A percentile compares a stretch with the other conserved stretches of the same genome.
phyloP scores from a whole-genome alignment of 139 green algal genomes.

The Raphidocelis subcapitata region DNA sequence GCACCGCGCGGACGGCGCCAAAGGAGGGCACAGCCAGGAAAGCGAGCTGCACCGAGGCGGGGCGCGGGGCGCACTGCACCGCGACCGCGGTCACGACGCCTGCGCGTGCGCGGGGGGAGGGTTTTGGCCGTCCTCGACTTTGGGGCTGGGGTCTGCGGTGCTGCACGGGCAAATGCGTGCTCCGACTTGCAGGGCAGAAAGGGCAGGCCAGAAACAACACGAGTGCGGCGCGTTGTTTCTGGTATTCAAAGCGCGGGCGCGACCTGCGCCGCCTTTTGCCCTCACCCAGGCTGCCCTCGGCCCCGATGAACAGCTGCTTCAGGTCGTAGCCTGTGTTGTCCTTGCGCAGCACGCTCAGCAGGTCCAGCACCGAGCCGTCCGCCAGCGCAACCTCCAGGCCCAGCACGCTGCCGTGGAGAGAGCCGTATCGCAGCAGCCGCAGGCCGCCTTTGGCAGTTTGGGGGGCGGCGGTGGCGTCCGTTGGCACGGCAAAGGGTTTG shows the following conservation, averaged over 20 bases:
- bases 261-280: too few species aligned
- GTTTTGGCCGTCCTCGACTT: too few species aligned
- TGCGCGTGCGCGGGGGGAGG: too few species aligned
- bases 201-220: too few species aligned
- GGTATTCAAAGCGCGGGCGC: too few species aligned
- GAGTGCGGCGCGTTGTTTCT: too few species aligned
- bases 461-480: not conserved
- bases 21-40: constrained; percentile 75
- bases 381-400: constrained; percentile 92
- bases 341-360: constrained; percentile 82
- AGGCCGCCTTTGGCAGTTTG: constrained; percentile 65
- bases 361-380: constrained; percentile 86
- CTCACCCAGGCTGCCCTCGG: constrained; percentile 91
- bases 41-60: constrained; percentile 68
- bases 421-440: constrained; percentile 90
- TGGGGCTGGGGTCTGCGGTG: too few species aligned
- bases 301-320: constrained; percentile 98
- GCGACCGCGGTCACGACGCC: constrained; percentile 82
- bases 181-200: too few species aligned
- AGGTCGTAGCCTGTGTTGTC: constrained; percentile 99
- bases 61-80: constrained; percentile 70
- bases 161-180: too few species aligned
- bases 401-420: constrained; percentile 88
- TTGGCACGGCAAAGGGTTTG: not conserved
- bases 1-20: constrained; percentile 50